Base-by-base conservation (phyloP, 2,329 filamentous ascomycete genomes). In the Cucurbitaria berberidis region DNA sequence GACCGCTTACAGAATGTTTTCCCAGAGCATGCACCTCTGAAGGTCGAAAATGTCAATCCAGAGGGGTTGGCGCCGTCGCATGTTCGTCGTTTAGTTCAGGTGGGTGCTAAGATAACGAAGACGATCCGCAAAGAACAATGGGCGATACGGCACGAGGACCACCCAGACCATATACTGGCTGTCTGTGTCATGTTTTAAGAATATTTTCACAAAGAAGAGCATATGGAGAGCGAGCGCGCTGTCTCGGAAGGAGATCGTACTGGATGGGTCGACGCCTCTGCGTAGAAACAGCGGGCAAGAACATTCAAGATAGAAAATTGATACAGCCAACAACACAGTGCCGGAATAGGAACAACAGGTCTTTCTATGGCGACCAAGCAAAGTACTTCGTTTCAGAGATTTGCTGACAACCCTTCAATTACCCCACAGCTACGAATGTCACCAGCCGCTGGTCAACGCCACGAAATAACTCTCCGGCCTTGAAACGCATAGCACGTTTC, bases 401-500 rank as follows among this genome's bases (percentile, higher is more conserved):
- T 30, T 29, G 40, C 40, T 42, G 24, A 42, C 24, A 6, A 24
- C 29, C 40, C 40, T 29, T 18, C 10, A 42, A 42, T 42, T 16
- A 29, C 13, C 16, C 40, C n/a, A 42, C 13, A 42, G 10, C 10
- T 27, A 15, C n/a, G 21, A 11, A 27, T 35, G 32, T 13, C 15
- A 9, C n/a, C 13, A 15, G 3, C 30, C 21, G 18, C 19, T 15
- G 22, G 19, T 18, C 21, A 30, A 44, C 47, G 47, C 47, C 47
- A 44, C 47, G 13, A 49, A 36, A 49, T 49, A 19, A 49, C 29
- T 36, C 19, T 29, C 21, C 39, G 29, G 21, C 47, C 39, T 8
- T 43, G 47, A 44, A 49, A 43, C 32, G 27, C 19, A 36, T 35
- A 30, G 15, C 30, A 18, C 15, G 47, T 49, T 49, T 44, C 47